Evolutionary conservation across 495 filamentous ascomycete genomes (phyloP).

Genomic region (Achaetomiella virescens): DNA sequence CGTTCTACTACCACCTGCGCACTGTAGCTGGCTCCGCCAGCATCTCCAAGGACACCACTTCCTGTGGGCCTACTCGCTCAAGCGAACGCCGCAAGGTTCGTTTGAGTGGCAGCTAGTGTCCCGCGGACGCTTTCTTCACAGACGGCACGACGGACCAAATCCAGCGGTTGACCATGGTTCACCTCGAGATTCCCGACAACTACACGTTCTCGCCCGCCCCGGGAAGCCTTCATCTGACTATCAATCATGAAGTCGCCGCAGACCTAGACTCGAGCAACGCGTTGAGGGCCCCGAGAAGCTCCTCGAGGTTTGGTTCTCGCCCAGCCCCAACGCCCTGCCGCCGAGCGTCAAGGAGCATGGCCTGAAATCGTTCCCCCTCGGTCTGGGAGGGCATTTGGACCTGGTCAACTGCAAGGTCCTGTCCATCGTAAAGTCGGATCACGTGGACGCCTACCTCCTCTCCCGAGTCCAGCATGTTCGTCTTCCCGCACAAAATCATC

Average conservation of each 20-base stretch:
- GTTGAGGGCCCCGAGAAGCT: conserved; percentile 99
- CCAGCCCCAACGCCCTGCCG: conserved; percentile 68
- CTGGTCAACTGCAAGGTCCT: conserved; percentile 98
- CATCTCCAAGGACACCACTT: conserved; percentile 42
- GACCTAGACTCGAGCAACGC: conserved; percentile 95
- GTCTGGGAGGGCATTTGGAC: conserved; percentile 95
- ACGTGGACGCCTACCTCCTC: conserved; percentile 94
- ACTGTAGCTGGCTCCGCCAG: conserved; percentile 55
- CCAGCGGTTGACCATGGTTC: conserved; percentile 64
- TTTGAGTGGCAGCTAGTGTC: conserved; percentile 76
- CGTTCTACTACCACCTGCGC: conserved; percentile 36
- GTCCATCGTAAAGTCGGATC: conserved; percentile 87
- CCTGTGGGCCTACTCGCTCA: conserved; percentile 95
- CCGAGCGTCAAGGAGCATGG: conserved; percentile 63
- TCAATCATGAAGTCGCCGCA: conserved; percentile 91
- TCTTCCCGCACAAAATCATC: conserved; percentile 98
- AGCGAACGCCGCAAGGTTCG: conserved; percentile 81
- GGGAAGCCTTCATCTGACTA: conserved; percentile 81
- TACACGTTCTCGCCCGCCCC: conserved; percentile 75
- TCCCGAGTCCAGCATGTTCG: conserved; percentile 99
- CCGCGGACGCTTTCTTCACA: conserved; percentile 43
- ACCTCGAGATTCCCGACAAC: conserved; percentile 67
- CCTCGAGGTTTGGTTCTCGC: conserved; percentile 96
- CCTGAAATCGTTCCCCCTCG: conserved; percentile 76
- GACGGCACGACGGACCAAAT: conserved; percentile 22